Evolutionary conservation across 108 stramenopile species (phyloP), one percentile per base, ranked within the genome.

Genomic region (Nitzschia sp.): DNA sequence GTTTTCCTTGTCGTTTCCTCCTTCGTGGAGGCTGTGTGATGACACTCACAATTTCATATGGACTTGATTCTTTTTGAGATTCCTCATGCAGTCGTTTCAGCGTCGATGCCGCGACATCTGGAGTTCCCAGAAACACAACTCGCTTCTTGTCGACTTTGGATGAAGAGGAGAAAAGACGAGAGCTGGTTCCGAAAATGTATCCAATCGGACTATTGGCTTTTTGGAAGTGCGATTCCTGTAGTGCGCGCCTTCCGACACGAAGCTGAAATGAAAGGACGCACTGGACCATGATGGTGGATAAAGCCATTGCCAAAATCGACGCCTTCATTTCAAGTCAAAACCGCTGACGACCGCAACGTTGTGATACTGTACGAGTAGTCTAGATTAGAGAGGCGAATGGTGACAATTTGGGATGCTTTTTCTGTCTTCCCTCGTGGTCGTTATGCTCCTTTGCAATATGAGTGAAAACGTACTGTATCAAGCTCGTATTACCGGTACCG

Each of bases 1-100:
- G 53, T 55, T 84, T 81, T n/a, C 90, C 89, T 52, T 95, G 91
- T 16, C 95, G 79, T 54, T 92, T 91, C 32, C 76, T 46, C 21
- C 88, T 80, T 53, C 91, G 90, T 27, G 97, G 96, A 13, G 98
- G 98, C 60, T 98, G 96, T 5, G 96, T 97, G 21, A 99, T 95
- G 8, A 93, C 96, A 2, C 83, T 76, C 17, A 96, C 92, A 44
- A 99, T 79, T 61, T 95, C 86, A 66, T 87, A 99, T 28, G 55
- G 62, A 26, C 76, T 52, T 41, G 21, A 65, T 55, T 77, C 73
- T 45, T 65, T 68, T 72, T 66, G 59, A 4, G 95, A 91, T 2
- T 87, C 88, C 31, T 84, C 73, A 54, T 93, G 59, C 8, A 98
- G 68, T 8, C 77, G 56, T 62, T 78, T 73, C 35, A 98, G 82